A percentile compares a stretch with the other conserved stretches of the same genome.
Evolutionary conservation across 768 basidiomycete species (phyloP).

Genomic region (Psilocybe azurescens): DNA sequence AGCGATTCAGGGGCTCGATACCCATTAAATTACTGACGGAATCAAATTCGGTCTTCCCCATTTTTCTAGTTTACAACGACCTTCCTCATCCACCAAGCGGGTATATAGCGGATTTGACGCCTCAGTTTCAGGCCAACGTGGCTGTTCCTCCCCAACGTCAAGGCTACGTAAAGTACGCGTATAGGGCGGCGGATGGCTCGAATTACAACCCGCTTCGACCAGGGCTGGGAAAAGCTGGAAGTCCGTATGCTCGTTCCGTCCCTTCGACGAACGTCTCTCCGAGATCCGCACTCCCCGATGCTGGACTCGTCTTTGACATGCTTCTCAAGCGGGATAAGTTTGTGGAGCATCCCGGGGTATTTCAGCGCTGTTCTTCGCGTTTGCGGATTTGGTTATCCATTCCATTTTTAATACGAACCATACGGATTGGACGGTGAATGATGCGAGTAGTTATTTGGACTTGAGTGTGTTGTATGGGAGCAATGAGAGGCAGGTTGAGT

Average conservation of each 20-base stretch:
- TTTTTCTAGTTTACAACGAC: constrained; percentile 69
- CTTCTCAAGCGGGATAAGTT: constrained; percentile 61
- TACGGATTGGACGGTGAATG: constrained; percentile 57
- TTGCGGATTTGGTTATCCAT: constrained; percentile 80
- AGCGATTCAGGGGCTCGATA: constrained; percentile 9
- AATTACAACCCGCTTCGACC: constrained; percentile 63
- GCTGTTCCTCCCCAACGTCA: constrained; percentile 18
- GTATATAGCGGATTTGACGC: constrained; percentile 37
- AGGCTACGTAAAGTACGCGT: constrained; percentile 48
- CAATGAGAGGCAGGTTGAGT: constrained; percentile 48
- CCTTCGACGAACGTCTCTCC: constrained; percentile 51
- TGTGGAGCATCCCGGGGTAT: constrained; percentile 69
- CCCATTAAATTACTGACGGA: constrained; percentile 8
- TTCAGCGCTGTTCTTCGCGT: constrained; percentile 77
- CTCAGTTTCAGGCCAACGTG: constrained; percentile 10
- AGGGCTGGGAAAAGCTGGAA: constrained; percentile 60
- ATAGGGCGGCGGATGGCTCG: constrained; percentile 64
- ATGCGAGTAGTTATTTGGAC: constrained; percentile 77
- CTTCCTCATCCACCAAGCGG: constrained; percentile 74
- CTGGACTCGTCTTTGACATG: constrained; percentile 73
- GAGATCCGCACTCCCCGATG: constrained; percentile 58
- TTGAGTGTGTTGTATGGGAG: constrained; percentile 76
- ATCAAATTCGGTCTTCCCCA: constrained; percentile 17
- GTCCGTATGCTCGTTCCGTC: constrained; percentile 74
- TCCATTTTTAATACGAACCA: constrained; percentile 66